Percentiles rank a stretch among this genome's conserved stretches.
phyloP scores from a whole-genome alignment of 305 asterid species.

The Vinca major region DNA sequence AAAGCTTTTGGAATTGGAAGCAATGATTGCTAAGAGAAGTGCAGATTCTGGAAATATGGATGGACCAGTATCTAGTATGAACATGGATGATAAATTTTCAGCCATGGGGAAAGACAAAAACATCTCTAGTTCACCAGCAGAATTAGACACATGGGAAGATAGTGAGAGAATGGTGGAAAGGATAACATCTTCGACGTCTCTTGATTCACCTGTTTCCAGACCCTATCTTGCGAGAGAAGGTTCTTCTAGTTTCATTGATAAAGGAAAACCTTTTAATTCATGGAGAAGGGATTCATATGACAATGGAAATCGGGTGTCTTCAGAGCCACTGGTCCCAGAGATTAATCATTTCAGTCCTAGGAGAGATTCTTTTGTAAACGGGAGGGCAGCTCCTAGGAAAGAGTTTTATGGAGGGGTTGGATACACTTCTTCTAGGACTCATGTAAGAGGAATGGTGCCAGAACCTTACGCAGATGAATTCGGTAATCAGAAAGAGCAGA shows the following conservation, averaged over 20 bases:
- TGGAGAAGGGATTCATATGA: constrained; percentile 75
- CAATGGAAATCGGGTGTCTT: constrained; percentile 36
- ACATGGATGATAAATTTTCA: constrained; percentile 42
- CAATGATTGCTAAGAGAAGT: constrained; percentile 78
- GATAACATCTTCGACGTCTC: constrained; percentile 41
- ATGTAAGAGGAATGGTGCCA: constrained; percentile 35
- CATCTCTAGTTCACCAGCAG: constrained; percentile 26
- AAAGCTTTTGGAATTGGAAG: constrained; percentile 86
- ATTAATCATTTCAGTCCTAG: constrained; percentile 52
- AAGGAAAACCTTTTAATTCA: constrained; percentile 49
- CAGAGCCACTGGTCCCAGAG: constrained; percentile 45
- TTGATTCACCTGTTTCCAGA: constrained; percentile 46
- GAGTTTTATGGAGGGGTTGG: constrained; percentile 62
- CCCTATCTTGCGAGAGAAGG: constrained; percentile 48
- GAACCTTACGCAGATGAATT: constrained; percentile 59
- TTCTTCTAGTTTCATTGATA: constrained; percentile 44
- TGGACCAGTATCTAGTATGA: constrained; percentile 22
- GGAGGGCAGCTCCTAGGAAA: constrained; percentile 47
- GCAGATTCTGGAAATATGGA: constrained; percentile 37
- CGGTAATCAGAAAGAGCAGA: constrained; percentile 52
- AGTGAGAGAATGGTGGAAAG: constrained; percentile 75
- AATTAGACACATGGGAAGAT: constrained; percentile 81
- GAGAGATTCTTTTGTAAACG: constrained; percentile 49
- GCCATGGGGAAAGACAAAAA: constrained; percentile 38
- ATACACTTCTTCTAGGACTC: constrained; percentile 43